phyloP scores from a whole-genome alignment of 495 filamentous ascomycete genomes.

The Bryoglossum gracile region DNA sequence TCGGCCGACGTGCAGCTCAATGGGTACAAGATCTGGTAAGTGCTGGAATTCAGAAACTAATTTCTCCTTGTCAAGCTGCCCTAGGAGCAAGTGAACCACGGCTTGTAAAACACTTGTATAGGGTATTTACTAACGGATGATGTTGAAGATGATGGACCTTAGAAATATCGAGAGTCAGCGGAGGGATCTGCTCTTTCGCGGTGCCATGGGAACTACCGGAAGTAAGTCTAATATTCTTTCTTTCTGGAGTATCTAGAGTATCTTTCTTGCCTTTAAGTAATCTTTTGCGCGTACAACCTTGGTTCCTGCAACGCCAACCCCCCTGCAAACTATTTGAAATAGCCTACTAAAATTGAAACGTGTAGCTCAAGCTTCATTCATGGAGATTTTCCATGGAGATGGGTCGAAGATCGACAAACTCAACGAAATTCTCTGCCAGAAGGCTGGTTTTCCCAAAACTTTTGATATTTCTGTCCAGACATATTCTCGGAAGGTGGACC shows the following conservation, averaged over 20 bases:
- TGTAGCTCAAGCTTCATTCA: slow-evolving; percentile 27
- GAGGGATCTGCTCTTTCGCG: slow-evolving; percentile 72
- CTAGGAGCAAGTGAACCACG: not conserved
- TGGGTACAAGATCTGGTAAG: slow-evolving; percentile 57
- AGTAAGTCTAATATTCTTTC: not conserved
- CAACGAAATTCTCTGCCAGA: slow-evolving; percentile 71
- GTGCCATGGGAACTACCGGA: slow-evolving; percentile 25
- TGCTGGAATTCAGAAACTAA: not conserved
- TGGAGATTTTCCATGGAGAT: slow-evolving; percentile 72
- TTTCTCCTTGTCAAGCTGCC: not conserved
- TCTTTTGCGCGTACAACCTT: not conserved
- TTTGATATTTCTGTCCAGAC: slow-evolving; percentile 69
- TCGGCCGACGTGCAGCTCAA: slow-evolving; percentile 69
- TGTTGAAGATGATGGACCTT: slow-evolving; percentile 60
- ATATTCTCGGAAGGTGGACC: slow-evolving; percentile 78
- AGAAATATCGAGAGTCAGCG: slow-evolving; percentile 70
- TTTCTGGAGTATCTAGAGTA: not conserved
- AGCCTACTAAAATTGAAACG: not conserved
- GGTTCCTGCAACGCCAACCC: not conserved
- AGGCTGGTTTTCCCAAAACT: slow-evolving; percentile 70
- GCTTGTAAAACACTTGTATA: not conserved
- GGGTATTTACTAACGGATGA: not conserved
- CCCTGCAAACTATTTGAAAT: not conserved
- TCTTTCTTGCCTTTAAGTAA: not conserved
- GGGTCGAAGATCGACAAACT: slow-evolving; percentile 69